Evolutionary conservation across 345 rosid genomes (phyloP), one percentile per base, ranked within the genome.

Genomic region (Rhodomyrtus tomentosa): DNA sequence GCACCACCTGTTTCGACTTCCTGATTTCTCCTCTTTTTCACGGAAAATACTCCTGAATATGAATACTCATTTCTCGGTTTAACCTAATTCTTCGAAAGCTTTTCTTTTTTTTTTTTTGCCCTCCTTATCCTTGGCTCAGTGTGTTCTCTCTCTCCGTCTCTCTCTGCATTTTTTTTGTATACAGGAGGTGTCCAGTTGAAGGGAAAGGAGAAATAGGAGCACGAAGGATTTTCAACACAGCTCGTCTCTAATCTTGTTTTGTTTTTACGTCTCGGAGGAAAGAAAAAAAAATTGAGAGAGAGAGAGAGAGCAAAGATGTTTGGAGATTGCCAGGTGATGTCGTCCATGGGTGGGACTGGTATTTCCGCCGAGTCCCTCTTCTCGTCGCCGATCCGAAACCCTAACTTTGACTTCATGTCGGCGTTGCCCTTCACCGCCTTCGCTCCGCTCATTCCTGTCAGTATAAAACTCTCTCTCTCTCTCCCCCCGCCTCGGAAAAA

Each of bases 251-350:
- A 36, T 68, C 14, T 36, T 8, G 16, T 9, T 16, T 29, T 58
- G 49, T 49, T 6, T 48, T 45, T 56, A 62, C 52, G 7, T 85
- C 53, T 72, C 51, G 32, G 29, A 38, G n/a, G 18, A 68, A 14
- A 40, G 73, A 50, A 13, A n/a, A 40, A 72, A 36, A 68, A 18
- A 32, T 4, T 3, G 18, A 62, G 74, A 51, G 24, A 53, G 24
- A 68, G 45, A 68, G 79, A 68, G 76, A 10, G 76, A 80, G 84
- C 36, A 85, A 89, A 59, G 21, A 95, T 93, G 98, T 92, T 88
- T 84, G 97, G 91, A 73, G 96, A 93, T 86, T 92, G 93, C 85
- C 89, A 95, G 90, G 93, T 92, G 82, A 88, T 95, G 91, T 86
- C 97, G 32, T 87, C 93, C n/a, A 87, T 94, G 81, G 94, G 92